phyloP scores from a whole-genome alignment of 2,329 filamentous ascomycete species.

The Salinomyces thailandicus region DNA sequence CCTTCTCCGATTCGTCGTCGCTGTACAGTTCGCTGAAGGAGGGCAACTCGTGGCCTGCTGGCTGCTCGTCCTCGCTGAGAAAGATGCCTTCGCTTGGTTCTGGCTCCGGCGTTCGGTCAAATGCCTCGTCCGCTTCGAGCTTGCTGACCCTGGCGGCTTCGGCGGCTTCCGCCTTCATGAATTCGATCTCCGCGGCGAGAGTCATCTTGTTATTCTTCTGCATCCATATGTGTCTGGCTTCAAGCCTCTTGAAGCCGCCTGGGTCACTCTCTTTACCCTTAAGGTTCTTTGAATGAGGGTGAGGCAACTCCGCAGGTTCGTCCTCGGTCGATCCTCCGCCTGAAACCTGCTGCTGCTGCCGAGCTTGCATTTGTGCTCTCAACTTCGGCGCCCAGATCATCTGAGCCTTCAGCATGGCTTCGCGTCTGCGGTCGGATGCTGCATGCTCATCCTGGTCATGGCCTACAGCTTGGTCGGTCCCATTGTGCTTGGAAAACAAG shows the following conservation, averaged over 20 bases:
- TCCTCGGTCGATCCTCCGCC: not conserved
- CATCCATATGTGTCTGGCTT: not conserved
- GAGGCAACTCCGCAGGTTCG: not conserved
- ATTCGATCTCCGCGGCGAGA: constrained; percentile 18
- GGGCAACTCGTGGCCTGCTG: not conserved
- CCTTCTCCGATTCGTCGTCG: constrained; percentile 3
- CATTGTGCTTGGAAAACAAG: no score
- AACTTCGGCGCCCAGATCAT: no score
- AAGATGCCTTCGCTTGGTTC: constrained; percentile 8
- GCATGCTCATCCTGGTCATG: no score
- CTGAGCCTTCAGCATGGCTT: no score
- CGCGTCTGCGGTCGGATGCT: no score
- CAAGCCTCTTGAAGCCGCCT: not conserved
- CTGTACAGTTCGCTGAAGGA: not conserved
- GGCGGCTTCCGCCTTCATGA: constrained; percentile 11
- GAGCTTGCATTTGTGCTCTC: not conserved
- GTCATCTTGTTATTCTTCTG: no score
- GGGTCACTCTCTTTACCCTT: not conserved
- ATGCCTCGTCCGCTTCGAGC: constrained; percentile 10
- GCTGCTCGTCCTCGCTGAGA: constrained; percentile 1
- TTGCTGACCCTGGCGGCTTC: constrained; percentile 11
- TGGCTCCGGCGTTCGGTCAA: constrained; percentile 5
- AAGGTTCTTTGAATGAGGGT: not conserved
- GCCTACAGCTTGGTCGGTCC: no score
- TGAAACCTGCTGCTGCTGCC: not conserved